These are phyloP conservation scores for Tetradesmus lagerheimii DNA, from an alignment of 139 green algal species.

Conservation along the genomic window DNA sequence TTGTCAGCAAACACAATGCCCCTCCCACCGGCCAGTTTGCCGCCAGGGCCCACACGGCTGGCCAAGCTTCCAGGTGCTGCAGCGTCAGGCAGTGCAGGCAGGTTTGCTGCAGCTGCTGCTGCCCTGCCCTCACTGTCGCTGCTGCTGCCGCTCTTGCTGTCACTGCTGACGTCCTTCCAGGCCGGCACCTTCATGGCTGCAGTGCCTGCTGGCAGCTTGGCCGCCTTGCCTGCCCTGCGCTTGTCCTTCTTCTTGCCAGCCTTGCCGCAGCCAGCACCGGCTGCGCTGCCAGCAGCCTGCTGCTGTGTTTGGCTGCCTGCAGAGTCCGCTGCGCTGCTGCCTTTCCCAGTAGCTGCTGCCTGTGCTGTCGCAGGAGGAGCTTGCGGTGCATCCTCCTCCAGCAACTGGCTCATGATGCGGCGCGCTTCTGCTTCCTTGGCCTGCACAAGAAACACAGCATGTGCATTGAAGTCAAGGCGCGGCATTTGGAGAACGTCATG, in stretches of 20 bases:
- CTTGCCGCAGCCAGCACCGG: neutral
- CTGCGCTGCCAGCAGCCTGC: neutral
- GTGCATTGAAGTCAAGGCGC: too few species aligned
- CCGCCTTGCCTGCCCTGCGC: neutral
- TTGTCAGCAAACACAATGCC: neutral
- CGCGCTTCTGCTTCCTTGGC: conserved; percentile 11
- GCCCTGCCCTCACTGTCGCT: neutral
- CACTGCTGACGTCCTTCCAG: conserved; percentile 13
- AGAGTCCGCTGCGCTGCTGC: neutral
- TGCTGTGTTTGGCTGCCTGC: neutral
- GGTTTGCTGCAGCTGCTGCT: neutral
- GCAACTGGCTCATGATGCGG: conserved; percentile 6
- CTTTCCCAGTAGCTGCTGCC: neutral
- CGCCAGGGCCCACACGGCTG: neutral
- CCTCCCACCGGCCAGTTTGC: neutral
- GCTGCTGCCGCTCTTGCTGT: neutral
- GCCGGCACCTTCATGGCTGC: conserved; percentile 4
- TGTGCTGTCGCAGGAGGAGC: neutral
- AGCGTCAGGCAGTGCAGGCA: neutral
- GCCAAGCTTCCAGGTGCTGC: neutral
- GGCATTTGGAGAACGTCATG: too few species aligned
- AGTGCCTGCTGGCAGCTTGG: neutral
- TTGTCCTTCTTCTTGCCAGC: conserved; percentile 28
- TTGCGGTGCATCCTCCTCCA: neutral
- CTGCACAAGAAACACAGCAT: neutral